A percentile compares a stretch with the other conserved stretches of the same genome.
These are phyloP conservation scores for Bolboschoenus planiculmis DNA, from an alignment of 176 grass and related monocot genomes.

Conservation along the genomic window DNA sequence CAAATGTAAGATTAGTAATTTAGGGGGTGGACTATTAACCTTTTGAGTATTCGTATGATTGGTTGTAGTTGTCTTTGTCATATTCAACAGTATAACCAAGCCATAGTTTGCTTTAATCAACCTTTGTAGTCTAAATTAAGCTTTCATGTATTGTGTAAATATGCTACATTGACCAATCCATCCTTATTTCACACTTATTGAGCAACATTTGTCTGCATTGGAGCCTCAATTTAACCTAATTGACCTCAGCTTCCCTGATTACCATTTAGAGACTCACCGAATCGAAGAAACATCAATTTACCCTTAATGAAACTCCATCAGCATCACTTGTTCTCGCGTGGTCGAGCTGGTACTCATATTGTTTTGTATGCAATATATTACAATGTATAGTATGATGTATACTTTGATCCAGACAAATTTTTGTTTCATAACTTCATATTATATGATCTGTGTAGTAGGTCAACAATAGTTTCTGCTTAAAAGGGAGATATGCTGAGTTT, in stretches of 20 bases:
- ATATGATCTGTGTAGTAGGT: conserved; percentile 34
- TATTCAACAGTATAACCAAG: neutral
- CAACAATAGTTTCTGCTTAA: conserved; percentile 49
- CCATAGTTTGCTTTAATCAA: neutral
- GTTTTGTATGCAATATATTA: neutral
- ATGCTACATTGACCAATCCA: neutral
- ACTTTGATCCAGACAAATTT: neutral
- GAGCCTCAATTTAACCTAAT: neutral
- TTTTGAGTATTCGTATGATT: neutral
- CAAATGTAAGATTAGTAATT: neutral
- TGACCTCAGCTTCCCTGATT: neutral
- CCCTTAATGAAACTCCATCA: neutral
- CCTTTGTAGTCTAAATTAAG: neutral
- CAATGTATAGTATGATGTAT: neutral
- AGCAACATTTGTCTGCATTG: neutral
- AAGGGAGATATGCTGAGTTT: conserved; percentile 78
- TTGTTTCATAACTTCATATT: neutral
- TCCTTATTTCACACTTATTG: neutral
- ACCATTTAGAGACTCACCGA: neutral
- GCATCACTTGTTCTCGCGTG: neutral
- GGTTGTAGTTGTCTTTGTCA: neutral
- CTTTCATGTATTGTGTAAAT: neutral
- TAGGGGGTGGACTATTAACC: neutral
- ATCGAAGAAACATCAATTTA: neutral
- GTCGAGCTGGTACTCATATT: neutral